A percentile compares a stretch with the other conserved stretches of the same genome.
Evolutionary conservation across 192 early-diverging fungal species (phyloP).

Genomic region (Ambispora gerdemannii): DNA sequence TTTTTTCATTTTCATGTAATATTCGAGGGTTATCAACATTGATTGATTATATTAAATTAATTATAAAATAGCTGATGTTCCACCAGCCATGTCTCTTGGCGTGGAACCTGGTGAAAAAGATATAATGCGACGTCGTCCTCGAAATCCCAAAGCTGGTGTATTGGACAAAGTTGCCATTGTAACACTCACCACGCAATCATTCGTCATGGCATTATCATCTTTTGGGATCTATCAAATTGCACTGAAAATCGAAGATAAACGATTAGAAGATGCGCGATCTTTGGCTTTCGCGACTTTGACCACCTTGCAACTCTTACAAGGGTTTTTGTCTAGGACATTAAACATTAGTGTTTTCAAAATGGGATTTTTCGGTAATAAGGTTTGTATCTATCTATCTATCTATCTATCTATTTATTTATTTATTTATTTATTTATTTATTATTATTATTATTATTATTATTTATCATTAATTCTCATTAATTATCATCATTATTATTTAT

Average conservation of each 20-base stretch:
- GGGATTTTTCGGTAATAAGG: constrained; percentile 66
- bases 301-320: constrained; percentile 82
- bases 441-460: not conserved
- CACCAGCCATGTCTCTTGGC: constrained; percentile 91
- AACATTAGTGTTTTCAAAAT: constrained; percentile 69
- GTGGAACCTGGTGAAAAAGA: constrained; percentile 83
- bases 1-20: not conserved
- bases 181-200: constrained; percentile 71
- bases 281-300: constrained; percentile 81
- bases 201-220: constrained; percentile 62
- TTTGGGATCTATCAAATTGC: constrained; percentile 61
- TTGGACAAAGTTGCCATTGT: constrained; percentile 59
- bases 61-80: constrained; percentile 73
- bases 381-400: not conserved
- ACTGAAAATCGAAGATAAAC: constrained; percentile 30
- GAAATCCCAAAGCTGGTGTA: constrained; percentile 72
- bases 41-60: constrained; percentile 7
- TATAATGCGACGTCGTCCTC: constrained; percentile 82
- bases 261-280: constrained; percentile 44
- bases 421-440: not conserved
- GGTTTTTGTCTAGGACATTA: constrained; percentile 78
- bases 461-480: not conserved
- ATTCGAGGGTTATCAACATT: too few species aligned
- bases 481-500: too few species aligned
- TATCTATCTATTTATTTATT: not conserved